A percentile compares a stretch with the other conserved stretches of the same genome.
These are phyloP conservation scores for Colletotrichum viniferum DNA, from an alignment of 2,329 filamentous ascomycete genomes.

Conservation along the genomic window DNA sequence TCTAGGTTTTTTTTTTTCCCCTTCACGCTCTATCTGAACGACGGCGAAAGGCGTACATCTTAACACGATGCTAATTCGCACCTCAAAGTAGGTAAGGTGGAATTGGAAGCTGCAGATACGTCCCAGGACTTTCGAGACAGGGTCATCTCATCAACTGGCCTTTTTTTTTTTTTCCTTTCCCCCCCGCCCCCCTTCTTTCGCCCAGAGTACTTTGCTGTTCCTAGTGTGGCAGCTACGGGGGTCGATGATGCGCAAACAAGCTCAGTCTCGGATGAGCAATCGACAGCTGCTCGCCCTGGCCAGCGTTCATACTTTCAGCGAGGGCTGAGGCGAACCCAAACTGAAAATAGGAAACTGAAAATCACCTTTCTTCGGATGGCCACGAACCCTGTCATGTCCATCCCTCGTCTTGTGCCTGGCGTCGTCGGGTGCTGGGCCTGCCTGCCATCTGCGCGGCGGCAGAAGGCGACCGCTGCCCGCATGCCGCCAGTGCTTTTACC, in stretches of 20 bases:
- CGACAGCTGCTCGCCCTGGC: neutral
- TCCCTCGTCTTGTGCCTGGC: neutral
- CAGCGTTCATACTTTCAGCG: neutral
- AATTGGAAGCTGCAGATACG: neutral
- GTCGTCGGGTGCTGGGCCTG: neutral
- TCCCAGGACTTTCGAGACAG: neutral
- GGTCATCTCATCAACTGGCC: neutral
- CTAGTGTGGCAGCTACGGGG: neutral
- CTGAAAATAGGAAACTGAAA: neutral
- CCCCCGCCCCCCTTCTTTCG: too few species aligned
- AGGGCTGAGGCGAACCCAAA: neutral
- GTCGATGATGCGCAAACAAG: neutral
- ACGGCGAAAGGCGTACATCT: neutral
- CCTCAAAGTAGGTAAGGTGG: neutral
- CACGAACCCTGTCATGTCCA: neutral
- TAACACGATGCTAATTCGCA: neutral
- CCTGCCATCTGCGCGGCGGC: neutral
- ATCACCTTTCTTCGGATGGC: neutral
- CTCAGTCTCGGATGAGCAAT: neutral
- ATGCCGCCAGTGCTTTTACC: neutral
- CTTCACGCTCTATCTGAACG: neutral
- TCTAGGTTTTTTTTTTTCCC: neutral
- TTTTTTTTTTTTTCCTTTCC: neutral
- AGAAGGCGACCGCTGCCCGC: neutral
- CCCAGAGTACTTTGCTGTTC: neutral